Evolutionary conservation across 2,329 filamentous ascomycete species (phyloP).

Genomic region (Pseudogymnoascus sp.): DNA sequence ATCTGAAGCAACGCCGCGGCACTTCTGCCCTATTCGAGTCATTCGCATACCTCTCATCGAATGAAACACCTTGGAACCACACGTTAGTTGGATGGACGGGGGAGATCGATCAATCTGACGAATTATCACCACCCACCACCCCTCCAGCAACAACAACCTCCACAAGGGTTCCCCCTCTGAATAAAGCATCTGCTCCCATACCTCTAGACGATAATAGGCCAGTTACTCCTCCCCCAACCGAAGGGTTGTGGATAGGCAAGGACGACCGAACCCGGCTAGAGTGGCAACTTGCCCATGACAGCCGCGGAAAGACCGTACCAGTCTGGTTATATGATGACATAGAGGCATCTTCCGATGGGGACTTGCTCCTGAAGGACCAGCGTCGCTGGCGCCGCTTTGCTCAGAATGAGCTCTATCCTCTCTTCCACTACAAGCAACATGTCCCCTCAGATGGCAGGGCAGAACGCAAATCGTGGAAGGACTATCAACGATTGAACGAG

Average conservation of each 20-base stretch:
- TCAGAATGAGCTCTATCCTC: constrained; percentile 83
- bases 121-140: constrained; percentile 40
- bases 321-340: constrained; percentile 82
- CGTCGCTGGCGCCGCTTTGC: constrained; percentile 82
- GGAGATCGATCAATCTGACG: constrained; percentile 58
- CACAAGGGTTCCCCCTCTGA: constrained; percentile 48
- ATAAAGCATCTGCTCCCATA: constrained; percentile 72
- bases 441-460: constrained; percentile 79
- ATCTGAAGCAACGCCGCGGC: constrained; percentile 70
- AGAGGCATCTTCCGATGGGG: constrained; percentile 58
- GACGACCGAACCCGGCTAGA: constrained; percentile 70
- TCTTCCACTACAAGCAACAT: constrained; percentile 95
- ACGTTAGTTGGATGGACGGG: constrained; percentile 93
- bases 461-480: constrained; percentile 78
- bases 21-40: constrained; percentile 91
- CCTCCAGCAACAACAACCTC: constrained; percentile 43
- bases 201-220: constrained; percentile 59
- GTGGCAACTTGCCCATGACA: constrained; percentile 62
- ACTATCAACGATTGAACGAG: constrained; percentile 90
- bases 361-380: constrained; percentile 72
- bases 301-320: constrained; percentile 72
- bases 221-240: constrained; percentile 51
- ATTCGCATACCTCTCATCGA: constrained; percentile 80
- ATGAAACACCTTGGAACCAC: constrained; percentile 80
- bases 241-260: constrained; percentile 64